Base-by-base conservation (phyloP, 305 asterid genomes). In the Caryopteris hybrid region DNA sequence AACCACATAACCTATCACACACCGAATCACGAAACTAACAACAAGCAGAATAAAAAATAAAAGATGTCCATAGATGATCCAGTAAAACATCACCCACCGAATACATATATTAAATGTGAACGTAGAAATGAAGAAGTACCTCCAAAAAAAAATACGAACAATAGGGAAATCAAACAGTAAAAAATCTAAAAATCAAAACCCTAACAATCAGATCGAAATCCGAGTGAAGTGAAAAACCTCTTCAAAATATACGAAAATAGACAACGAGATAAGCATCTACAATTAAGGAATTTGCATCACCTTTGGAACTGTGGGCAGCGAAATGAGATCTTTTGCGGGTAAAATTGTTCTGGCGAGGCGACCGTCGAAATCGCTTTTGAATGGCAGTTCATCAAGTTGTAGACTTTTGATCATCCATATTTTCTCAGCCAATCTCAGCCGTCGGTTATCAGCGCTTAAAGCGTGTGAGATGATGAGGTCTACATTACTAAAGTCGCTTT, bases 391-490 rank as follows among this genome's bases (percentile, higher is more conserved):
- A 57, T 73, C 63, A 22, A 7, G 46, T 45, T 76, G 42, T 33
- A 46, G 76, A 64, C 85, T 85, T 85, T 84, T 63, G 90, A 84
- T 84, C 70, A 63, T 65, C 80, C 69, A 45, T 61, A 60, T 59
- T 68, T 42, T 68, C 79, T 75, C 74, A 41, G 22, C 36, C 2
- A 46, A 80, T 86, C 83, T 25, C 52, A 42, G 41, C 83, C 83
- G 84, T 80, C 64, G 16, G 59, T 10, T 42, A 9, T 5, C 3
- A 12, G 67, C 39, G 17, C 20, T 55, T 12, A 69, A 70, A 69
- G 65, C 71, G 64, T 5, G 9, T 5, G 9, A 20, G 48, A 25
- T 36, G 10, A 16, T 31, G 20, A 20, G 4, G 27, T 27, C 12
- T 34, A n/a, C 29, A 17, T 16, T n/a, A 31, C 8, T 29, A 43